Evolutionary conservation across 257 asterid genomes (phyloP).

Genomic region (Lycium barbarum): DNA sequence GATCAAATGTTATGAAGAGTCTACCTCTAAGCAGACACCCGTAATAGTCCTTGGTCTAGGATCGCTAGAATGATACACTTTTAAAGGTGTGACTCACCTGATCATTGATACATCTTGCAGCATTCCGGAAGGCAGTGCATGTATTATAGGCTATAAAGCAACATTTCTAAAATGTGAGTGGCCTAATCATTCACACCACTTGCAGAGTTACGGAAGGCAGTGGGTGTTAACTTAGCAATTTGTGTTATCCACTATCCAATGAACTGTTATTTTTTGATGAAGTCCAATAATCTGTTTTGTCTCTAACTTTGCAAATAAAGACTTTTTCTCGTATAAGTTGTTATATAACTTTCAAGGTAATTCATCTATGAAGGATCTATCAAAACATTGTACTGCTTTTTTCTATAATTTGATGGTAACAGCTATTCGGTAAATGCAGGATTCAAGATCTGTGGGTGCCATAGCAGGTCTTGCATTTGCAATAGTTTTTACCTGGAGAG

Average conservation of each 20-base stretch:
- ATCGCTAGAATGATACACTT: background rate
- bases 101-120: background rate
- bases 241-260: background rate
- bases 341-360: background rate
- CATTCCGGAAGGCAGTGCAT: background rate
- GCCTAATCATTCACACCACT: background rate
- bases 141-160: slow-evolving; percentile 1
- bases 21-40: background rate
- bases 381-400: background rate
- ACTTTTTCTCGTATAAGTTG: background rate
- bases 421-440: slow-evolving; percentile 50
- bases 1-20: slow-evolving; percentile 11
- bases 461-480: slow-evolving; percentile 90
- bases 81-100: background rate
- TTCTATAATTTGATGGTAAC: slow-evolving; percentile 14
- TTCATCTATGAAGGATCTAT: background rate
- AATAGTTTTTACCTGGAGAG: slow-evolving; percentile 87
- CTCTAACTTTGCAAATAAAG: background rate
- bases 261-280: background rate
- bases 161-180: background rate
- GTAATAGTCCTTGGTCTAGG: slow-evolving; percentile 12
- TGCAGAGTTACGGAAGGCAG: slow-evolving; percentile 7
- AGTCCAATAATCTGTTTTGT: background rate
- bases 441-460: slow-evolving; percentile 81
- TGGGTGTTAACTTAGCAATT: slow-evolving; percentile 12